Evolutionary conservation across 1,139 yeast genomes (phyloP).

Genomic region (Geotrichum cucujoidarum): DNA sequence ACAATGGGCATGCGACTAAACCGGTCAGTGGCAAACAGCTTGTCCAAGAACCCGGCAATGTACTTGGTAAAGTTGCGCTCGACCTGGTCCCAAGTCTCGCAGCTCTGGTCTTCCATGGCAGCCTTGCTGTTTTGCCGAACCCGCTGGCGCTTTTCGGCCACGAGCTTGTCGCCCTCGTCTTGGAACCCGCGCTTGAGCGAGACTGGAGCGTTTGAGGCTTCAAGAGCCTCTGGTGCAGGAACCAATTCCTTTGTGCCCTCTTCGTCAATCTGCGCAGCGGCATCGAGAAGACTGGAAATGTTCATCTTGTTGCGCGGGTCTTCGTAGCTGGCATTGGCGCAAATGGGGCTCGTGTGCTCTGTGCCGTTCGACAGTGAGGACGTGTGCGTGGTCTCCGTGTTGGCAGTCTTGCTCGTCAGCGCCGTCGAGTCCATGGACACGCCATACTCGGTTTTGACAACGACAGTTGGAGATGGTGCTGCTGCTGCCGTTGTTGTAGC

Average conservation of each 20-base stretch:
- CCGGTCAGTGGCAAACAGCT: slow-evolving; percentile 6
- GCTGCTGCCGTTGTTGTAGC: background rate
- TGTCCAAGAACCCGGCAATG: slow-evolving; percentile 14
- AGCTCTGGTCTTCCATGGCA: slow-evolving; percentile 9
- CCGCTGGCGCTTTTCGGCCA: too few relatives aligned
- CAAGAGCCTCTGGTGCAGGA: background rate
- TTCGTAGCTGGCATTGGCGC: background rate
- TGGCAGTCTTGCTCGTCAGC: background rate
- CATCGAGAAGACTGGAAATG: slow-evolving; percentile 31
- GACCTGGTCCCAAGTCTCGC: slow-evolving; percentile 17
- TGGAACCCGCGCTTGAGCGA: background rate
- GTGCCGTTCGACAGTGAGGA: slow-evolving; percentile 2
- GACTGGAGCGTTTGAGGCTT: background rate
- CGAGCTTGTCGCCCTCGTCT: background rate
- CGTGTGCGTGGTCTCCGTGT: background rate
- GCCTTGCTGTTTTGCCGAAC: background rate
- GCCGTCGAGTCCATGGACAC: slow-evolving; percentile 1
- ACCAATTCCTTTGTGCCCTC: slow-evolving; percentile 4
- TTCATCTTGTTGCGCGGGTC: slow-evolving; percentile 24
- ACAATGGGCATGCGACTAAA: slow-evolving; percentile 12
- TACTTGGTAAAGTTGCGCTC: slow-evolving; percentile 12
- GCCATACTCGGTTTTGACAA: background rate
- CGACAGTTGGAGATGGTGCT: too few relatives aligned
- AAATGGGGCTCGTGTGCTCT: slow-evolving; percentile 3
- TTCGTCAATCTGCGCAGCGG: slow-evolving; percentile 28